Evolutionary conservation across 192 early-diverging fungal genomes (phyloP).

Genomic region (Mortierella antarctica): DNA sequence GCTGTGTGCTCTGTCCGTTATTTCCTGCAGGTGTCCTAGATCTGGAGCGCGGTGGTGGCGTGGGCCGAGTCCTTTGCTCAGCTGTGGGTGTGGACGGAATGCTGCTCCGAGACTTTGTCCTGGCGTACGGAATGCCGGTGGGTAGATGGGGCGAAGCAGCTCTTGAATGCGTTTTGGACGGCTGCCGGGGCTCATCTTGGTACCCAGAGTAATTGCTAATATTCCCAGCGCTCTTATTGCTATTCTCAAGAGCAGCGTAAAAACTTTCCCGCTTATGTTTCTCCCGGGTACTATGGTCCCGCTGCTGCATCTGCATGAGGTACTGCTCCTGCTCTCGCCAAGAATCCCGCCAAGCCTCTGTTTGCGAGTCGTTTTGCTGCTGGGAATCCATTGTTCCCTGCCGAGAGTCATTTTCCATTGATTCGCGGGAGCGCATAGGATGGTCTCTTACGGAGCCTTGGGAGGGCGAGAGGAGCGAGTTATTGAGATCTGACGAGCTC

Average conservation of each 20-base stretch:
- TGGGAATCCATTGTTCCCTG: background rate
- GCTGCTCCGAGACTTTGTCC: slow-evolving; percentile 26
- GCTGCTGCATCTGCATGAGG: slow-evolving; percentile 4
- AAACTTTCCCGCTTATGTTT: slow-evolving; percentile 51
- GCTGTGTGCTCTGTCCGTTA: background rate
- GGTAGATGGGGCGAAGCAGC: slow-evolving; percentile 21
- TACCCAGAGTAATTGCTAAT: background rate
- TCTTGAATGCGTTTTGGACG: slow-evolving; percentile 16
- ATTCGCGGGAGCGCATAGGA: slow-evolving; percentile 17
- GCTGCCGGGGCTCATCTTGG: slow-evolving; percentile 14
- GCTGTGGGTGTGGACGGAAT: slow-evolving; percentile 26
- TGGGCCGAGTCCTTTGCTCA: slow-evolving; percentile 12
- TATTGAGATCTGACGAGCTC: slow-evolving; percentile 12
- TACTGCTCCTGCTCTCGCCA: slow-evolving; percentile 32
- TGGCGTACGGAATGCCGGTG: slow-evolving; percentile 16
- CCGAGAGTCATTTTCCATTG: slow-evolving; percentile 1
- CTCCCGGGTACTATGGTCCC: slow-evolving; percentile 13
- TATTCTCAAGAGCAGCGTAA: slow-evolving; percentile 38
- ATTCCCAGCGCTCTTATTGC: background rate
- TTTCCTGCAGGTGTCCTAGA: slow-evolving; percentile 35
- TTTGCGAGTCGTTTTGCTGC: background rate
- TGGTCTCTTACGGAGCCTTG: slow-evolving; percentile 16
- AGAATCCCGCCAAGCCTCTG: slow-evolving; percentile 1
- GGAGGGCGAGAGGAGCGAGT: background rate
- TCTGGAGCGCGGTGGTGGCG: slow-evolving; percentile 23